Evolutionary conservation across 2,329 filamentous ascomycete genomes (phyloP), one percentile per base, ranked within the genome.

Genomic region (Colletotrichum higginsianum): DNA sequence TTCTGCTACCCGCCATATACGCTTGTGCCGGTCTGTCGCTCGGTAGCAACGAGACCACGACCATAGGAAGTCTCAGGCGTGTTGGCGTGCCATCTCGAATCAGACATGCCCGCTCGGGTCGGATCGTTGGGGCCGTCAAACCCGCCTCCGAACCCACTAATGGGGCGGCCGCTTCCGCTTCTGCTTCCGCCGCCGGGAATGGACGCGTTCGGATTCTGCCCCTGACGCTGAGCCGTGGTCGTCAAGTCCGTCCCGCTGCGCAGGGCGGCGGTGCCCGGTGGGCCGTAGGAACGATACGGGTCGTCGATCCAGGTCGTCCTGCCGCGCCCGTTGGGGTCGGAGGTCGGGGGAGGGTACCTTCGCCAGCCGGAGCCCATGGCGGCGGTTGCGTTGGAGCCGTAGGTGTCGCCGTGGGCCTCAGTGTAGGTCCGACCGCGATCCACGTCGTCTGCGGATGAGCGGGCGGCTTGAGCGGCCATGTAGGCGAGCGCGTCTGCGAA

Each of bases 361-460:
- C 42, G 40, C 21, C 26, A 47, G 57, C 23, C 40, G 57, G 26
- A 46, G 40, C 57, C 55, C 38, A 23, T 57, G 13, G 55, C 55
- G 16, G 57, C 18, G 42, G 57, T 23, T 2, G 57, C 46, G 23
- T 40, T 46, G 13, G 16, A 23, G 57, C 40, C 13, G 23, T 60
- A 47, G 23, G 35, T 23, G 38, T 47, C 38, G 18, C 42, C 35
- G 42, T 47, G 30, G 16, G 42, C 46, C 40, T 47, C 38, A 11
- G 23, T n/a, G 42, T 60, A 47, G 16, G 42, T 60, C 40, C 21
- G 40, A 42, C 40, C 40, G 40, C n/a, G 40, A 18, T 46, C n/a
- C 23, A 4, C 21, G 23, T 18, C 7, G 57, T 46, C 12, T 23
- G 16, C 8, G n/a, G n/a, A 5, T n/a, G 35, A 4, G 53, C n/a